Conservation (phyloP, 2,329 filamentous ascomycete species). For the Pezicula carpinea region DNA sequence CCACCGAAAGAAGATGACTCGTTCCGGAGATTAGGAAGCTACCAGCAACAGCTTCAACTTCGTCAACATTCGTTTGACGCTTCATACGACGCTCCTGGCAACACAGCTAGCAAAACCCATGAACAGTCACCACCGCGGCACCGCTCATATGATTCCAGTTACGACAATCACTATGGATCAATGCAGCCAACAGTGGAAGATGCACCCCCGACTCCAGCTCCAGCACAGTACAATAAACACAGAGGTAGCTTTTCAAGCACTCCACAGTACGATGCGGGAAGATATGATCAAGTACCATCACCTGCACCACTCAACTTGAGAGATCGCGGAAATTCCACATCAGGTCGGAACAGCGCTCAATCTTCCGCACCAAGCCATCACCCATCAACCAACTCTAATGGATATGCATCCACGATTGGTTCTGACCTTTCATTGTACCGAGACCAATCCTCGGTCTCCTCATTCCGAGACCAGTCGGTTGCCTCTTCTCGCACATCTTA, state of each 20-base stretch:
- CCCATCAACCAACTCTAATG: constrained; percentile 20
- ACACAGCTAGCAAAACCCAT: constrained; percentile 12
- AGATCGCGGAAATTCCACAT: constrained; percentile 20
- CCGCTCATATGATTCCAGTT: constrained; percentile 29
- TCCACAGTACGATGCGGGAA: constrained; percentile 15
- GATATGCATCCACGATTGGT: constrained; percentile 16
- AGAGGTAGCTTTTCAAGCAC: constrained; percentile 15
- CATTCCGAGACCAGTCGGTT: constrained; percentile 10
- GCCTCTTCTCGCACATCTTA: constrained; percentile 23
- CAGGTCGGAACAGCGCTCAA: constrained; percentile 19
- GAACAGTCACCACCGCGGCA: constrained; percentile 27
- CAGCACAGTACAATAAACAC: constrained; percentile 11
- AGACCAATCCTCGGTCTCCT: constrained; percentile 13
- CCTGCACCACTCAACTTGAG: constrained; percentile 27
- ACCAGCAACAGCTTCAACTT: background rate
- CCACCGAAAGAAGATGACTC: constrained; percentile 20
- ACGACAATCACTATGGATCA: constrained; percentile 33
- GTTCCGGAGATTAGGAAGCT: constrained; percentile 13
- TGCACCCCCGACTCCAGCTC: constrained; percentile 27
- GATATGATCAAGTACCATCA: constrained; percentile 25
- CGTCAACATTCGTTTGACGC: background rate
- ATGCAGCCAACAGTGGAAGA: constrained; percentile 45
- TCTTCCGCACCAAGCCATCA: constrained; percentile 17
- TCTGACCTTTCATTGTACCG: constrained; percentile 20
- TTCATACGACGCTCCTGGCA: background rate